A percentile compares a stretch with the other conserved stretches of the same genome.
Conservation (phyloP, 352 stramenopile genomes). For the Globisporangium splendens region DNA sequence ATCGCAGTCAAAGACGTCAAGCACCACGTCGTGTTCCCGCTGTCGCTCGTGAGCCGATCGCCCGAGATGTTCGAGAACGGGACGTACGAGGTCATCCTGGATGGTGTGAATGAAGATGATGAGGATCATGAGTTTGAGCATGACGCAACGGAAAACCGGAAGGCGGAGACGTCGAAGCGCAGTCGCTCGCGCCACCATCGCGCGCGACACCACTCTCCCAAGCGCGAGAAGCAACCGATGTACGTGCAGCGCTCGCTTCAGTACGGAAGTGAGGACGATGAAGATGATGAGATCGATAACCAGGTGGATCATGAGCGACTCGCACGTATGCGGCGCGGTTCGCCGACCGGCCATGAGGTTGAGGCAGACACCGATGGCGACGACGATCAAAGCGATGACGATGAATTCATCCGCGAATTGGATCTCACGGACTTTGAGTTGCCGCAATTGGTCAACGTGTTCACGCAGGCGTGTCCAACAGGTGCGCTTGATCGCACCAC, state of each 20-base stretch:
- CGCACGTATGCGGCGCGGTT: conserved; percentile 9
- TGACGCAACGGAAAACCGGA: background rate
- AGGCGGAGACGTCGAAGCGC: background rate
- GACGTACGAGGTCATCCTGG: conserved; percentile 39
- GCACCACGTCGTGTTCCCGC: conserved; percentile 51
- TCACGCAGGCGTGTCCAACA: conserved; percentile 72
- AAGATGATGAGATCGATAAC: conserved; percentile 6
- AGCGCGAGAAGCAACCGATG: conserved; percentile 3
- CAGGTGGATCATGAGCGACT: conserved; percentile 12
- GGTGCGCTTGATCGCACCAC: conserved; percentile 64
- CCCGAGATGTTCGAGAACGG: conserved; percentile 51
- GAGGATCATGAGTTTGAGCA: background rate
- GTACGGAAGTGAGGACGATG: conserved; percentile 13
- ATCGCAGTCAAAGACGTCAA: conserved; percentile 28
- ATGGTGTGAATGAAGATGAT: conserved; percentile 14
- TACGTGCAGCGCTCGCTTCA: conserved; percentile 7
- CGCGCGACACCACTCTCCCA: background rate
- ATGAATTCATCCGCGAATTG: conserved; percentile 47
- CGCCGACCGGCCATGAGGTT: conserved; percentile 16
- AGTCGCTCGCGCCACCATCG: conserved; percentile 6
- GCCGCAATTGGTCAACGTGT: conserved; percentile 78
- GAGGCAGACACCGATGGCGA: conserved; percentile 14
- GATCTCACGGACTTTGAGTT: conserved; percentile 84
- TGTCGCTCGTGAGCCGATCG: conserved; percentile 58
- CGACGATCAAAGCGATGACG: conserved; percentile 25